Conservation (phyloP, 1,139 yeast species). For the Hyphopichia fennica region DNA sequence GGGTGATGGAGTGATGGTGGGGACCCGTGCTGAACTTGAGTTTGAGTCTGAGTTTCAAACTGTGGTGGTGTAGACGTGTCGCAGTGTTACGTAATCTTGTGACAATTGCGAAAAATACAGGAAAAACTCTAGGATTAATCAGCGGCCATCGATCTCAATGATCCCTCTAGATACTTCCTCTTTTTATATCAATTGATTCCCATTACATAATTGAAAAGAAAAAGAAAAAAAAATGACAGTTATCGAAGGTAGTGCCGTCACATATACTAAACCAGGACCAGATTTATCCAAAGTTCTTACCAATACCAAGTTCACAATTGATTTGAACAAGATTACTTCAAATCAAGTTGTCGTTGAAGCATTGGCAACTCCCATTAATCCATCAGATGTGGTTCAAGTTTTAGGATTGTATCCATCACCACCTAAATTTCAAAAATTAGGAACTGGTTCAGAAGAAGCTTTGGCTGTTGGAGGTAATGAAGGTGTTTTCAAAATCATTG, state of each 20-base stretch:
- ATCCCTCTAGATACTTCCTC: no score
- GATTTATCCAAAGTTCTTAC: conserved; percentile 15
- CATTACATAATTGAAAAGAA: no score
- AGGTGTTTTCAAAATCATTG: conserved; percentile 29
- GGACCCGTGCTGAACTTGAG: no score
- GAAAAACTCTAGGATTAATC: no score
- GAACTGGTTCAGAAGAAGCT: conserved; percentile 20
- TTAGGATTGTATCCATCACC: conserved; percentile 93
- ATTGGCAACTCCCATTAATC: conserved; percentile 85
- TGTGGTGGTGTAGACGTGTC: no score
- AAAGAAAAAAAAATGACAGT: conserved; percentile 3
- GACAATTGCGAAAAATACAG: no score
- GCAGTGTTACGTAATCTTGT: no score
- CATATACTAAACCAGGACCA: conserved; percentile 18
- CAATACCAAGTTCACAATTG: conserved; percentile 27
- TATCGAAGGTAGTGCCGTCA: conserved; percentile 23
- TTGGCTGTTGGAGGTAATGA: conserved; percentile 77
- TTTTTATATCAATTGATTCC: no score
- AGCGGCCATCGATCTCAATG: no score
- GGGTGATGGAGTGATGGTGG: no score
- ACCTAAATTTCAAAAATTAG: conserved; percentile 52
- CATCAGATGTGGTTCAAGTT: conserved; percentile 86
- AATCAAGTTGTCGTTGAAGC: conserved; percentile 52
- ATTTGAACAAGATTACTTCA: conserved; percentile 31
- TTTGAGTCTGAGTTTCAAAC: no score